Evolutionary conservation across 2,329 filamentous ascomycete species (phyloP).

Genomic region (Bipolaris gigantea): DNA sequence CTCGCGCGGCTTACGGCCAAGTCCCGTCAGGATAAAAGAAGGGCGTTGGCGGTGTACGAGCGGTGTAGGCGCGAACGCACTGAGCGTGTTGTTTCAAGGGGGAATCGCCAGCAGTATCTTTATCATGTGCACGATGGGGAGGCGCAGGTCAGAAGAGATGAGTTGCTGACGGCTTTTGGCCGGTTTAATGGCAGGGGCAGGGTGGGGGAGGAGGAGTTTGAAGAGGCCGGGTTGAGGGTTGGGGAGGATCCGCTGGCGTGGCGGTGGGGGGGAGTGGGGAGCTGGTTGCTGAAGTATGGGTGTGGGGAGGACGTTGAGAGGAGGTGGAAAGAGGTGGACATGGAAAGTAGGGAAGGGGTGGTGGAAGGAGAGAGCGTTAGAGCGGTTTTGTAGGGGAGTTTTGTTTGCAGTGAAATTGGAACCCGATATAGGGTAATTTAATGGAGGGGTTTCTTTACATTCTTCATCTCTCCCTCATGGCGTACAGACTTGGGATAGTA

Average conservation of each 20-base stretch:
- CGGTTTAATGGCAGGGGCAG: conserved; percentile 34
- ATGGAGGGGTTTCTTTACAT: no score
- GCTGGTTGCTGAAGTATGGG: conserved; percentile 42
- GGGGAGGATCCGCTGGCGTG: conserved; percentile 42
- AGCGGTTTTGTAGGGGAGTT: conserved; percentile 20
- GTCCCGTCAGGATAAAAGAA: conserved; percentile 39
- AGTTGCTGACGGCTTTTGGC: conserved; percentile 30
- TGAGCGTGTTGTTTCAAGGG: conserved; percentile 61
- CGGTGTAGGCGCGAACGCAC: conserved; percentile 61
- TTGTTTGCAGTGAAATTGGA: not conserved
- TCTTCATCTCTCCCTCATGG: no score
- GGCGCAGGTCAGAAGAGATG: conserved; percentile 59
- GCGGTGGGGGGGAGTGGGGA: conserved; percentile 42
- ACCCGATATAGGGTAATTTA: no score
- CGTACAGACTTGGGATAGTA: no score
- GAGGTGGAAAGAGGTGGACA: conserved; percentile 33
- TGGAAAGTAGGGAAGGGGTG: conserved; percentile 14
- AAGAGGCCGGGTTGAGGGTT: conserved; percentile 24
- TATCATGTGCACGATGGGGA: conserved; percentile 64
- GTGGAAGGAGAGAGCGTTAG: conserved; percentile 14
- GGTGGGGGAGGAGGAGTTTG: conserved; percentile 20
- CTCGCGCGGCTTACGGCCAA: conserved; percentile 52
- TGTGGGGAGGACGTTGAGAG: conserved; percentile 40
- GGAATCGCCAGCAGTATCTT: conserved; percentile 63
- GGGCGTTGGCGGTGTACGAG: conserved; percentile 56